Conservation (phyloP, 169 alveolate genomes). For the Plasmodium cynomolgi region DNA sequence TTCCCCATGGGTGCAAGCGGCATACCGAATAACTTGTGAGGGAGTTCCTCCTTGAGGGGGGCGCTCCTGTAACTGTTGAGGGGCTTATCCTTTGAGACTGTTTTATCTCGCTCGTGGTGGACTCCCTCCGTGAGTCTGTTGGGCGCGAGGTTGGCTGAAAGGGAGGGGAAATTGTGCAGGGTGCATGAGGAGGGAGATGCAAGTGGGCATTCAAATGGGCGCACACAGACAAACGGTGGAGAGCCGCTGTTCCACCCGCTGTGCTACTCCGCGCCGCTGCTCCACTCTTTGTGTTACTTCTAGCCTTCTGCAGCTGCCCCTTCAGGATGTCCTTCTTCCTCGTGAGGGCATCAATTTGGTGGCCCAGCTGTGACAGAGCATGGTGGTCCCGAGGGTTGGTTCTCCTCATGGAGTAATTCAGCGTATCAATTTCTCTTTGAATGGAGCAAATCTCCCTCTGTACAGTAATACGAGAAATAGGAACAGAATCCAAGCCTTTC, state of each 20-base stretch:
- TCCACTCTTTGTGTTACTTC: conserved; percentile 8
- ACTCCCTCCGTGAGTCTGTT: not conserved
- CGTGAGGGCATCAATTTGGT: conserved; percentile 32
- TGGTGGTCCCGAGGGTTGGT: conserved; percentile 8
- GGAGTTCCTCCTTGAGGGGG: conserved; percentile 7
- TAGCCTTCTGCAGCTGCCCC: conserved; percentile 36
- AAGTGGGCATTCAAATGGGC: not conserved
- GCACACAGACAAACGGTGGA: not conserved
- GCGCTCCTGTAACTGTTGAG: not conserved
- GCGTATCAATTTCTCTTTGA: conserved; percentile 55
- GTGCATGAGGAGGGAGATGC: not conserved
- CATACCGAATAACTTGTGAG: conserved; percentile 20
- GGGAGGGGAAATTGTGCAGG: not conserved
- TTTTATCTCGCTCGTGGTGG: conserved; percentile 20
- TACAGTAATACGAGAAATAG: conserved; percentile 47
- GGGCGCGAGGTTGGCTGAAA: not conserved
- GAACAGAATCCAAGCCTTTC: conserved; percentile 41
- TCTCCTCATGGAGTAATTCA: conserved; percentile 22
- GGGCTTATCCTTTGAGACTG: not conserved
- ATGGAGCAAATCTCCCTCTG: conserved; percentile 68
- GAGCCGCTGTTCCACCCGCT: no score
- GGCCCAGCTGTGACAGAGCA: not conserved
- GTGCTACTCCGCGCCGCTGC: no score
- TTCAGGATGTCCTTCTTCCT: conserved; percentile 31
- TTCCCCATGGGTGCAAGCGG: not conserved